A percentile compares a stretch with the other conserved stretches of the same genome.
These are phyloP conservation scores for Annona cherimola DNA, from an alignment of 164 flowering plant genomes.

Conservation along the genomic window DNA sequence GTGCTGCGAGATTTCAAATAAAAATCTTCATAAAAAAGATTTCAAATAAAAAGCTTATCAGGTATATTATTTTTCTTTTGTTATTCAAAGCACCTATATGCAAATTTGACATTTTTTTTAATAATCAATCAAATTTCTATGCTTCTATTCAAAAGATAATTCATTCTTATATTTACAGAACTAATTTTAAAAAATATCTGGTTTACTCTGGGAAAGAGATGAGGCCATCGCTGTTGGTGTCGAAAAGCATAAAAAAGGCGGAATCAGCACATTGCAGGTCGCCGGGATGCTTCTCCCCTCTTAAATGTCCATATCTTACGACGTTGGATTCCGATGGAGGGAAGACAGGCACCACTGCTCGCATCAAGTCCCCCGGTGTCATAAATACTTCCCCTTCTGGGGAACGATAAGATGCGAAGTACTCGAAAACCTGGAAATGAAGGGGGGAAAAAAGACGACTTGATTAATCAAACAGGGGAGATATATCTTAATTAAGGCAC, in stretches of 20 bases:
- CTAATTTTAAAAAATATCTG: not conserved
- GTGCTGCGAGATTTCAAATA: too few relatives aligned
- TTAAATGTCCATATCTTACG: constrained; percentile 74
- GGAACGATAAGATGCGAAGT: constrained; percentile 61
- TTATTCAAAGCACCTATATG: too few relatives aligned
- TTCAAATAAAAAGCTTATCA: too few relatives aligned
- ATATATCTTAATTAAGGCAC: not conserved
- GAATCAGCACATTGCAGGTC: constrained; percentile 68
- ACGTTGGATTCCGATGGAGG: constrained; percentile 82
- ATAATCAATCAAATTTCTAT: too few relatives aligned
- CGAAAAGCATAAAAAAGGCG: constrained; percentile 84
- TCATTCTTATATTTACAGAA: not conserved
- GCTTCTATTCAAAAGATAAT: too few relatives aligned
- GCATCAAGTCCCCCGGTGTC: constrained; percentile 92
- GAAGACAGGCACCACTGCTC: constrained; percentile 93
- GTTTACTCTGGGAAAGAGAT: constrained; percentile 92
- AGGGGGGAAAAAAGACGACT: not conserved
- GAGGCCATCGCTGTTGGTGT: constrained; percentile 72
- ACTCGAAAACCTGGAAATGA: constrained; percentile 73
- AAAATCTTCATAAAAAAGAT: too few relatives aligned
- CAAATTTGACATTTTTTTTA: too few relatives aligned
- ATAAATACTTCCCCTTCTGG: constrained; percentile 69
- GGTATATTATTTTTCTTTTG: too few relatives aligned
- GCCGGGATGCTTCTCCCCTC: constrained; percentile 69
- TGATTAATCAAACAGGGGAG: not conserved